A percentile compares a stretch with the other conserved stretches of the same genome.
These are phyloP conservation scores for Primulina huaijiensis DNA, from an alignment of 257 asterid genomes.

Conservation along the genomic window DNA sequence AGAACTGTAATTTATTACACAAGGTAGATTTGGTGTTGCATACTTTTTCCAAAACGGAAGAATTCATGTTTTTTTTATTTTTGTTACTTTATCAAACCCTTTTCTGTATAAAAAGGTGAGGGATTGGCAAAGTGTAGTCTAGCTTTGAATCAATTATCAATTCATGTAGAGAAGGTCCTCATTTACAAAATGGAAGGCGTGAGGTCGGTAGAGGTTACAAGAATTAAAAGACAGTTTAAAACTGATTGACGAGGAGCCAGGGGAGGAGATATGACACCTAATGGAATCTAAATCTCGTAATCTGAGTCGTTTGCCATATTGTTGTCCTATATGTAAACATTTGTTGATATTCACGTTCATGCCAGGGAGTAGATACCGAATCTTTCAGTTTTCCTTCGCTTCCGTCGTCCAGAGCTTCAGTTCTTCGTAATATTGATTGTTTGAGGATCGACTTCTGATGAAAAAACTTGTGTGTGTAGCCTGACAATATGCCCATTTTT, in stretches of 20 bases:
- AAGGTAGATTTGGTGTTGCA: background rate
- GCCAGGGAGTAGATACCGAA: background rate
- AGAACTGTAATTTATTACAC: background rate
- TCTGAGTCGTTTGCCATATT: background rate
- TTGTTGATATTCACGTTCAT: background rate
- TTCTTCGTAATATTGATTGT: background rate
- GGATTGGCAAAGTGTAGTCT: background rate
- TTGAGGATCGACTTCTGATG: background rate
- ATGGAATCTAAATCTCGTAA: background rate
- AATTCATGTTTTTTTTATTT: background rate
- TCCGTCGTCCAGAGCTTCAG: background rate
- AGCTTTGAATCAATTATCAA: no score
- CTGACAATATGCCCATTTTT: background rate
- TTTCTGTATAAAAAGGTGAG: background rate
- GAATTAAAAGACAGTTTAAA: background rate
- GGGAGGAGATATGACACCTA: constrained; percentile 36
- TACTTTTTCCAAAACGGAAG: background rate
- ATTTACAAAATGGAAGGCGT: no score
- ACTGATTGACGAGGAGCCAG: constrained; percentile 29
- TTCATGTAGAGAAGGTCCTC: no score
- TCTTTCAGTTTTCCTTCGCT: background rate
- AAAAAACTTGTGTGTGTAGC: background rate
- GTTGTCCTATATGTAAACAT: background rate
- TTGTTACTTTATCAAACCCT: no score
- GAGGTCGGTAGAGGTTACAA: background rate